These are phyloP conservation scores for Diaporthe citriasiana DNA, from an alignment of 2,329 filamentous ascomycete species.

Conservation along the genomic window DNA sequence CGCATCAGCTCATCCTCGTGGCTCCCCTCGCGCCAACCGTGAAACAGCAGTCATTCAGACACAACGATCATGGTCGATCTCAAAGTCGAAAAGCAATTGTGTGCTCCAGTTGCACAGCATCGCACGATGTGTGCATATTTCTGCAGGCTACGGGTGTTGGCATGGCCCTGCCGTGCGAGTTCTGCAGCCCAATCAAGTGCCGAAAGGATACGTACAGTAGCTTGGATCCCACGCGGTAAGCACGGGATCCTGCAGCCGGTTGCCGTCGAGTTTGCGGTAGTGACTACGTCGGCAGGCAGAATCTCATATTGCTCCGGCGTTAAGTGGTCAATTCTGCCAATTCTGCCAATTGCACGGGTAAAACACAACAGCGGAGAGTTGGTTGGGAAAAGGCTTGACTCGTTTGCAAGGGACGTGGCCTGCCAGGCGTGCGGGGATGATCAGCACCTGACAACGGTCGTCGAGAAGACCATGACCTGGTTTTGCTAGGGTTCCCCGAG, in stretches of 20 bases:
- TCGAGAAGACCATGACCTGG: neutral
- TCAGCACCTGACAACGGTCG: conserved; percentile 4
- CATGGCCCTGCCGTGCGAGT: neutral
- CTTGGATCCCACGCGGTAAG: neutral
- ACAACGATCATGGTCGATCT: neutral
- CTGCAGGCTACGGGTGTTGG: neutral
- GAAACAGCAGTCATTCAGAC: neutral
- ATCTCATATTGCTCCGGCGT: too few relatives aligned
- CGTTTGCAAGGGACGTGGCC: conserved; percentile 20
- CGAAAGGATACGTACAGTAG: neutral
- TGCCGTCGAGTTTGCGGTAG: neutral
- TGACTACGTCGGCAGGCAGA: neutral
- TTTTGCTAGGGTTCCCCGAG: conserved; percentile 8
- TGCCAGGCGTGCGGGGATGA: conserved; percentile 24
- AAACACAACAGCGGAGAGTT: neutral
- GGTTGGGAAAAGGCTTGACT: conserved; percentile 14
- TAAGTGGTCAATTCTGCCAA: neutral
- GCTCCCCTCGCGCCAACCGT: too few relatives aligned
- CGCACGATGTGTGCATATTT: conserved; percentile 6
- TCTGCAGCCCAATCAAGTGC: conserved; percentile 19
- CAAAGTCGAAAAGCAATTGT: neutral
- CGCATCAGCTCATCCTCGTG: neutral
- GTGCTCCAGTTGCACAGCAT: neutral
- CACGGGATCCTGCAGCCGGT: neutral
- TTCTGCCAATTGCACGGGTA: neutral